A percentile compares a stretch with the other conserved stretches of the same genome.
Evolutionary conservation across 305 asterid species (phyloP).

Genomic region (Ilex paraguariensis): DNA sequence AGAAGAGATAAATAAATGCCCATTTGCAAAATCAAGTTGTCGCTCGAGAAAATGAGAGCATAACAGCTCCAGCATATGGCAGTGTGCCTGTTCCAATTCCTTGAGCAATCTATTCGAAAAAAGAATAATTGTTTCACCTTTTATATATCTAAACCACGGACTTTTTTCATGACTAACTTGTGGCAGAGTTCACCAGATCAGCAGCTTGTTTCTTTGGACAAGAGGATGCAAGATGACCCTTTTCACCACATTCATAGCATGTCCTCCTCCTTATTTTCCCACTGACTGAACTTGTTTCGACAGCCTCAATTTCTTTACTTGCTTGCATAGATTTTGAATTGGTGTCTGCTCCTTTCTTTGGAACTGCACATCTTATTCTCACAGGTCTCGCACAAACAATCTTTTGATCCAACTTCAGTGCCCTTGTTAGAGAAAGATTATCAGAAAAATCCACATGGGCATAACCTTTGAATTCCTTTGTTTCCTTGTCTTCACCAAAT

Average conservation of each 20-base stretch:
- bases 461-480: conserved; percentile 80
- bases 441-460: conserved; percentile 85
- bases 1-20: no score
- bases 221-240: conserved; percentile 81
- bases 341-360: conserved; percentile 33
- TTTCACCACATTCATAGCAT: conserved; percentile 88
- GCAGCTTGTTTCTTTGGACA: conserved; percentile 63
- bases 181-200: not conserved
- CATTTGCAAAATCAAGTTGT: no score
- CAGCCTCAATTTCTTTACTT: conserved; percentile 14
- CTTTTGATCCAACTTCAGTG: conserved; percentile 75
- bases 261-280: conserved; percentile 83
- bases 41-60: no score
- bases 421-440: conserved; percentile 43
- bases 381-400: conserved; percentile 73
- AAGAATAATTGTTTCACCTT: no score
- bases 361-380: conserved; percentile 74
- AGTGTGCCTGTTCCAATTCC: no score
- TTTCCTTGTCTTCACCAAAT: conserved; percentile 82
- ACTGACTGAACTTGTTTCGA: conserved; percentile 28
- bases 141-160: no score
- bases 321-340: conserved; percentile 21
- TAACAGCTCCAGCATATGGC: no score
- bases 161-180: no score
- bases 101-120: no score